phyloP scores from a whole-genome alignment of 768 basidiomycete genomes.

The Amanita rubescens region DNA sequence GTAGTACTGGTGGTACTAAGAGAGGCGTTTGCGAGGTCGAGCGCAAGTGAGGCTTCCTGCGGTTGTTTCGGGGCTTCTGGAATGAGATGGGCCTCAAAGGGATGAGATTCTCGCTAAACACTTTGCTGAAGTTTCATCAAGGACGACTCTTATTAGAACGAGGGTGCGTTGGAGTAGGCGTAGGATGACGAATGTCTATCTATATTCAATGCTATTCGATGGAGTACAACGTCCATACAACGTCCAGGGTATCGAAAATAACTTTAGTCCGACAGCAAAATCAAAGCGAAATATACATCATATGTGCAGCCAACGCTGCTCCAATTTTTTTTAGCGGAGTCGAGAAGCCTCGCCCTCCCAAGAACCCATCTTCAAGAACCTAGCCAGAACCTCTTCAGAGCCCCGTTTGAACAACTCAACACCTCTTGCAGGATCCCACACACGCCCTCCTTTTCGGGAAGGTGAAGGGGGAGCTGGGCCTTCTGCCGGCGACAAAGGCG shows the following conservation, averaged over 20 bases:
- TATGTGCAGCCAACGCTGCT: not conserved
- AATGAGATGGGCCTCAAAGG: not conserved
- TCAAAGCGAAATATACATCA: not conserved
- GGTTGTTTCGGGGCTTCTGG: constrained; percentile 38
- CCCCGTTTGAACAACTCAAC: constrained; percentile 83
- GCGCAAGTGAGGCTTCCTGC: too few relatives aligned
- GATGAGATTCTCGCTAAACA: not conserved
- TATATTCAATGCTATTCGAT: not conserved
- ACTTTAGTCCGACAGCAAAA: constrained; percentile 1
- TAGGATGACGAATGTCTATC: not conserved
- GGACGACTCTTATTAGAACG: not conserved
- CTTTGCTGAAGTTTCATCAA: not conserved
- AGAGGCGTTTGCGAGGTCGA: too few relatives aligned
- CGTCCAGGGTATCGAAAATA: constrained; percentile 1
- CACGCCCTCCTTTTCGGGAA: constrained; percentile 45
- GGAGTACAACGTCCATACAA: not conserved
- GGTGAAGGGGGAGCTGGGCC: constrained; percentile 26
- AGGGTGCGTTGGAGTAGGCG: not conserved
- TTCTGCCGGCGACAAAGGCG: constrained; percentile 45
- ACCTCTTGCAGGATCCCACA: constrained; percentile 82
- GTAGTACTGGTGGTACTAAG: too few relatives aligned
- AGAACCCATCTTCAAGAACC: constrained; percentile 75
- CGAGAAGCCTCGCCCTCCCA: constrained; percentile 48
- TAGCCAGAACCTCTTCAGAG: constrained; percentile 79
- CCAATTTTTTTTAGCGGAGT: constrained; percentile 1